Evolutionary conservation across 192 early-diverging fungal genomes (phyloP).

Genomic region (Backusella luteola): DNA sequence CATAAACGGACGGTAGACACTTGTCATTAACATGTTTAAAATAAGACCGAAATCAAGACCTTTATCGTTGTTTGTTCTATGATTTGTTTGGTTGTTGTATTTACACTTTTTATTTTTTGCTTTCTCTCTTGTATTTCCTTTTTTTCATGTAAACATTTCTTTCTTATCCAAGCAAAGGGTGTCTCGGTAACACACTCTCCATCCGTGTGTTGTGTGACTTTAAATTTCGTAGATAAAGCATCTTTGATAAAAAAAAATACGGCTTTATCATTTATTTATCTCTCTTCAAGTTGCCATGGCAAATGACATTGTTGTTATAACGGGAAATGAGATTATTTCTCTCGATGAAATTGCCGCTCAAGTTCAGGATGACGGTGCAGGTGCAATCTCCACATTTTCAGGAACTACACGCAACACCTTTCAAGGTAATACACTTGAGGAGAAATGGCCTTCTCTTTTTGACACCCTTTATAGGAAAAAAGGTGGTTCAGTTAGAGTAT

Average conservation of each 20-base stretch:
- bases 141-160: neutral
- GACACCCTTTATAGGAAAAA: slow-evolving; percentile 46
- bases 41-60: neutral
- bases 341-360: slow-evolving; percentile 59
- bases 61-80: too few relatives aligned
- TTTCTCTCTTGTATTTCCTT: neutral
- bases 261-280: neutral
- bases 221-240: neutral
- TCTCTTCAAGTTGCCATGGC: neutral
- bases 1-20: neutral
- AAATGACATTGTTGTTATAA: neutral
- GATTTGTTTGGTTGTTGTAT: too few relatives aligned
- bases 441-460: neutral
- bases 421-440: slow-evolving; percentile 48
- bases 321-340: slow-evolving; percentile 44
- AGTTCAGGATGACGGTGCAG: slow-evolving; percentile 68
- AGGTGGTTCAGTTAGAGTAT: slow-evolving; percentile 77
- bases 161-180: neutral
- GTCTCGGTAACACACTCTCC: neutral
- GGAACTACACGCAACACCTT: slow-evolving; percentile 88
- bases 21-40: neutral
- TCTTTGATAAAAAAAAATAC: neutral
- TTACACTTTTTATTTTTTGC: too few relatives aligned
- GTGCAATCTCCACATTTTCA: slow-evolving; percentile 87
- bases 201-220: neutral